Evolutionary conservation across 1,284 basidiomycete genomes (phyloP).

Genomic region (Pholiota adiposa): DNA sequence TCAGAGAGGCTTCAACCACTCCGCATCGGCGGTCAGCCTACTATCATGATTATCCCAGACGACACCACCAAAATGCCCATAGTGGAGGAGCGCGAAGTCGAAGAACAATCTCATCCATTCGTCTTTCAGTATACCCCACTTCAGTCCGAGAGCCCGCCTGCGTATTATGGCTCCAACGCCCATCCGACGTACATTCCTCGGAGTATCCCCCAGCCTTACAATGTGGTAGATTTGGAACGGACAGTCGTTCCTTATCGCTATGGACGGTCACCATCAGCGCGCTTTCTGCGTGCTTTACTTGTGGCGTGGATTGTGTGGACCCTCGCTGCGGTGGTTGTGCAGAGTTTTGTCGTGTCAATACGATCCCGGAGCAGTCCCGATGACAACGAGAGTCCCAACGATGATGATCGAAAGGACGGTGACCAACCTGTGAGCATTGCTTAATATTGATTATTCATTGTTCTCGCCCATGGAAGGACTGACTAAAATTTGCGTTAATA

Average conservation of each 20-base stretch:
- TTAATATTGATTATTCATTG: too few species aligned
- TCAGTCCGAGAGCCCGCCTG: background rate
- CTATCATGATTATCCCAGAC: conserved; percentile 2
- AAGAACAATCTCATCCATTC: background rate
- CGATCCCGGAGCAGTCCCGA: too few species aligned
- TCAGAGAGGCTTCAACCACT: background rate
- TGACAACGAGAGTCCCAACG: background rate
- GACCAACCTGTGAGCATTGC: too few species aligned
- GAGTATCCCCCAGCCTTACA: background rate
- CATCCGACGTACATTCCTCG: background rate
- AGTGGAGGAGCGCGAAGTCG: background rate
- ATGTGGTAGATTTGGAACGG: background rate
- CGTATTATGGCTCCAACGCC: background rate
- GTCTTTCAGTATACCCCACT: background rate
- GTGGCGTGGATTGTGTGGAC: background rate
- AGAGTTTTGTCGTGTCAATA: background rate
- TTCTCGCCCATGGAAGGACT: too few species aligned
- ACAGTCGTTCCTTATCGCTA: background rate
- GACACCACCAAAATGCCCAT: background rate
- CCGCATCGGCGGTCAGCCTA: background rate
- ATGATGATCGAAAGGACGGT: background rate
- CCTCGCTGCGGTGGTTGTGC: background rate
- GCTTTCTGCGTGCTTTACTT: background rate
- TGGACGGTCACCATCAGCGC: background rate
- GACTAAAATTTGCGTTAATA: too few species aligned